phyloP scores from a whole-genome alignment of 192 early-diverging fungal genomes.

The Entrophospora sp. region DNA sequence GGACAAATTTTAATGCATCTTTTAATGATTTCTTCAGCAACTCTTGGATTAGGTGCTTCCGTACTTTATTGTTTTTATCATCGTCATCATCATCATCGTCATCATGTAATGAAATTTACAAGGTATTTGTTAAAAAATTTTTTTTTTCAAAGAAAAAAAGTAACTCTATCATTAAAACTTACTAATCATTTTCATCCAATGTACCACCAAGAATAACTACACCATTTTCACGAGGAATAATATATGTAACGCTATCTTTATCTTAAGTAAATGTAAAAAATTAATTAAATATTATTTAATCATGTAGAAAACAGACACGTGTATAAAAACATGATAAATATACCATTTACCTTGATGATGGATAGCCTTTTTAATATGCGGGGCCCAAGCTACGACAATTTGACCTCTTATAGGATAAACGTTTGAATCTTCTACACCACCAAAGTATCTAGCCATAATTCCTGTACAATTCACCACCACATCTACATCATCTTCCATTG shows the following conservation, averaged over 20 bases:
- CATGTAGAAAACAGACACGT: not conserved
- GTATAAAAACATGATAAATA: not conserved
- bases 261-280: conserved; percentile 11
- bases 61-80: too few species aligned
- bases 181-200: conserved; percentile 38
- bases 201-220: conserved; percentile 73
- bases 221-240: conserved; percentile 77
- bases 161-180: conserved; percentile 15
- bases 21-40: conserved; percentile 30
- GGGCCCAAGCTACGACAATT: conserved; percentile 64
- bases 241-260: conserved; percentile 51
- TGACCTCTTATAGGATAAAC: conserved; percentile 70
- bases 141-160: conserved; percentile 20
- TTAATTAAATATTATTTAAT: not conserved
- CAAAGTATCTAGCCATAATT: conserved; percentile 48
- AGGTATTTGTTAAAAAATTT: too few species aligned
- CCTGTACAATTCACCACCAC: conserved; percentile 82
- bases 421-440: conserved; percentile 58
- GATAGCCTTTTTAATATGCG: conserved; percentile 57
- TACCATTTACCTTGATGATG: conserved; percentile 27
- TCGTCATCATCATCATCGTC: too few species aligned
- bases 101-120: too few species aligned
- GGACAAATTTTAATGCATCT: conserved; percentile 39
- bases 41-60: conserved; percentile 15
- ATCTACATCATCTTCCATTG: conserved; percentile 33